A percentile compares a stretch with the other conserved stretches of the same genome.
These are phyloP conservation scores for Corymbia maculata DNA, from an alignment of 345 rosid species.

Conservation along the genomic window DNA sequence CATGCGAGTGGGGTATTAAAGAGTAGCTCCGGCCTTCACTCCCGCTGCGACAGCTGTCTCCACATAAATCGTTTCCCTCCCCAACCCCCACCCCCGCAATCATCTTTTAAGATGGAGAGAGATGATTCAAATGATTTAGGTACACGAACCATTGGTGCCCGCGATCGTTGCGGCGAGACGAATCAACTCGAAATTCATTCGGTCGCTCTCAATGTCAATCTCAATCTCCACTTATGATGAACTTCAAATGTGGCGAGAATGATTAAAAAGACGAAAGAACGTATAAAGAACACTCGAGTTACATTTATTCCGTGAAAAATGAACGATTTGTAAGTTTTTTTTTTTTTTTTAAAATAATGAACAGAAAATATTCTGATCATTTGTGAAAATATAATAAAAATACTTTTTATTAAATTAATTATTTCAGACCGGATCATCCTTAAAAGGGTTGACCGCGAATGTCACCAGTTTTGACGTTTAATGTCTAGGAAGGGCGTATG, in stretches of 20 bases:
- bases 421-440: background rate
- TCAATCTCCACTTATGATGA: background rate
- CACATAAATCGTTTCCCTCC: background rate
- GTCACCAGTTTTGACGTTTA: background rate
- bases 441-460: background rate
- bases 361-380: background rate
- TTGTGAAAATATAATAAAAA: background rate
- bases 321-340: rapidly evolving
- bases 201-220: background rate
- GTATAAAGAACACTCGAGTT: background rate
- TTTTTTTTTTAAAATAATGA: no score
- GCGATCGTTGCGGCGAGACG: background rate
- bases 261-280: background rate
- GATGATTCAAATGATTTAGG: background rate
- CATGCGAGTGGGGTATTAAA: background rate
- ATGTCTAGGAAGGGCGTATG: background rate
- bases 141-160: background rate
- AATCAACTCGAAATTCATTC: background rate
- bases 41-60: background rate
- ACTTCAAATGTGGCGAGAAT: background rate
- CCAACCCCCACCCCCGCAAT: background rate
- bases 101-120: background rate
- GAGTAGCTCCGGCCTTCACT: background rate
- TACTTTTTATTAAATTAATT: background rate
- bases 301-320: rapidly evolving